Percentiles rank a stretch among this genome's conserved stretches.
Evolutionary conservation across 73 alveolate genomes (phyloP).

Genomic region (Uronychia binucleata): DNA sequence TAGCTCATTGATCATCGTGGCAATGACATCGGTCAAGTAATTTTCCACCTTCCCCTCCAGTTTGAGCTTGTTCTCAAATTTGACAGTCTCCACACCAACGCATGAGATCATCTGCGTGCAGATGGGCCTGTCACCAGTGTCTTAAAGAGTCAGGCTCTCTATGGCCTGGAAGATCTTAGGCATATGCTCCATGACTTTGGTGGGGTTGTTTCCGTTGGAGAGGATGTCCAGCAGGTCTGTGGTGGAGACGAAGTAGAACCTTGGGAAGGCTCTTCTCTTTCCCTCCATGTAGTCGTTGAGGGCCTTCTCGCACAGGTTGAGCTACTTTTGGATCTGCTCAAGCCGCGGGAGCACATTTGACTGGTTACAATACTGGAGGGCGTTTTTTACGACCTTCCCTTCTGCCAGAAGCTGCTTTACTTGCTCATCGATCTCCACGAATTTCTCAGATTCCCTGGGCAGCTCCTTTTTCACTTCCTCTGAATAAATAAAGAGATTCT

Average conservation of each 20-base stretch:
- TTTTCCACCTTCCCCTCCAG: conserved; percentile 97
- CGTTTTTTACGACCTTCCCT: conserved; percentile 84
- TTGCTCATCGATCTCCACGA: conserved; percentile 94
- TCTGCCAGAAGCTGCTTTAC: conserved; percentile 95
- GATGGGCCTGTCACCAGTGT: conserved; percentile 95
- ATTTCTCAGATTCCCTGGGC: conserved; percentile 98
- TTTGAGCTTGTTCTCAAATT: conserved; percentile 91
- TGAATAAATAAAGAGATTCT: conserved; percentile 98
- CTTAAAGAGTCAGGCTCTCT: conserved; percentile 78
- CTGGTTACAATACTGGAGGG: conserved; percentile 93
- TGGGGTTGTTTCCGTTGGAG: conserved; percentile 99
- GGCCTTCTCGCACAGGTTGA: conserved; percentile 99
- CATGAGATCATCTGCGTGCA: conserved; percentile 98
- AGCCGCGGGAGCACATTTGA: conserved; percentile 85
- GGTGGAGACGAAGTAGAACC: conserved; percentile 99
- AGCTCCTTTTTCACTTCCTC: conserved; percentile 99
- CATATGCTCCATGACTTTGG: conserved; percentile 96
- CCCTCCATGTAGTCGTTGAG: conserved; percentile 99
- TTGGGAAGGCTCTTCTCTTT: conserved; percentile 99
- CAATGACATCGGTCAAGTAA: conserved; percentile 95
- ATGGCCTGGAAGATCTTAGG: conserved; percentile 98
- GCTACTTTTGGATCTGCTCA: conserved; percentile 94
- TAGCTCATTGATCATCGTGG: conserved; percentile 89
- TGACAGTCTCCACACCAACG: conserved; percentile 99
- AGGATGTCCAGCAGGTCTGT: conserved; percentile 99